Evolutionary conservation across 148 eudicot species (phyloP).

Genomic region (Chenopodium formosanum): DNA sequence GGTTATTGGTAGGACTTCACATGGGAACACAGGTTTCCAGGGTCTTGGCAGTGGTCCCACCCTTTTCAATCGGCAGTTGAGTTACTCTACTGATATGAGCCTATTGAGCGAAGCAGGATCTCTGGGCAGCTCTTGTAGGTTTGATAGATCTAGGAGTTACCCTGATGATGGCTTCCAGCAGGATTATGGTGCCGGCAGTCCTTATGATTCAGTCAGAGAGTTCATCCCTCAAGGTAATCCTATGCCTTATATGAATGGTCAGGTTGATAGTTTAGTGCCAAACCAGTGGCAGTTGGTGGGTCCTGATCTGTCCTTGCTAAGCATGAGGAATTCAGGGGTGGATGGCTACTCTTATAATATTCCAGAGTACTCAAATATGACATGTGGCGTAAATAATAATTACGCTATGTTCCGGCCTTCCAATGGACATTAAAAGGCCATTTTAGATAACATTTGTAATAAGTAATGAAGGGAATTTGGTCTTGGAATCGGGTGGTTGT

Average conservation of each 20-base stretch:
- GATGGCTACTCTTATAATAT: constrained; percentile 62
- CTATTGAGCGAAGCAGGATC: constrained; percentile 46
- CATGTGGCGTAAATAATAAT: constrained; percentile 63
- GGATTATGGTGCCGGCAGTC: constrained; percentile 44
- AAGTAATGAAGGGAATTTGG: constrained; percentile 26
- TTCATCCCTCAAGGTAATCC: constrained; percentile 47
- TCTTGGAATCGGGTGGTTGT: constrained; percentile 30
- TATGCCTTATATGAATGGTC: constrained; percentile 59
- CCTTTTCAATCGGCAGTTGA: constrained; percentile 49
- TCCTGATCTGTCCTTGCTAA: constrained; percentile 45
- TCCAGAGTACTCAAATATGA: constrained; percentile 60
- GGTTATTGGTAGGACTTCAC: constrained; percentile 33
- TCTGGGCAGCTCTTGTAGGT: constrained; percentile 52
- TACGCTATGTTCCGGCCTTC: constrained; percentile 75
- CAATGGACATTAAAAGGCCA: constrained; percentile 54
- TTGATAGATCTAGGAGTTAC: constrained; percentile 56
- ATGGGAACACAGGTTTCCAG: constrained; percentile 33
- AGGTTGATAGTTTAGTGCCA: constrained; percentile 44
- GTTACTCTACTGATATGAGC: constrained; percentile 51
- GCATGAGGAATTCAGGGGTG: constrained; percentile 42
- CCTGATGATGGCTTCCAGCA: constrained; percentile 54
- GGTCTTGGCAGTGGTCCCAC: constrained; percentile 42
- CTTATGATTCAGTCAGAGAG: constrained; percentile 48
- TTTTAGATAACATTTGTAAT: constrained; percentile 26
- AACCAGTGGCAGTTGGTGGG: constrained; percentile 65